A percentile compares a stretch with the other conserved stretches of the same genome.
These are phyloP conservation scores for Dothistroma septosporum DNA, from an alignment of 2,329 filamentous ascomycete species.

Conservation along the genomic window DNA sequence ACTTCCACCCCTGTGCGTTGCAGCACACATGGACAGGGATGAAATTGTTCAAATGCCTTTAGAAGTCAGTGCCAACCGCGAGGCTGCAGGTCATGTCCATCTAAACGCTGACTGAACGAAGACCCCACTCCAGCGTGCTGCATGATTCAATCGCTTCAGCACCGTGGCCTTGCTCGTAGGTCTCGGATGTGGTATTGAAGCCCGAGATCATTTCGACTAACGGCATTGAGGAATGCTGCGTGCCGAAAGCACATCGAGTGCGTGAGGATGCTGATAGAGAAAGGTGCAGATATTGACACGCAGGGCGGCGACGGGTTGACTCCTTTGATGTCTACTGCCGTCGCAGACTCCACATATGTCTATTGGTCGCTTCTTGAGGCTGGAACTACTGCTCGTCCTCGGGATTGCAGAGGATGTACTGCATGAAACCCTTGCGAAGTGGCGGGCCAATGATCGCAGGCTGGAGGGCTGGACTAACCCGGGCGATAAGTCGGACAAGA, in stretches of 20 bases:
- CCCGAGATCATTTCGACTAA: not conserved
- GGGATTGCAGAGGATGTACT: not conserved
- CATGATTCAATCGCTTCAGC: not conserved
- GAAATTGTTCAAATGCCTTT: constrained; percentile 2
- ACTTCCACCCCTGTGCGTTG: constrained; percentile 2
- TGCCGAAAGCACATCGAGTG: not conserved
- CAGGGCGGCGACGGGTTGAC: not conserved
- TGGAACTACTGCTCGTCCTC: not conserved
- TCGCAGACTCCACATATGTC: not conserved
- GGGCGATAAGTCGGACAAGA: not conserved
- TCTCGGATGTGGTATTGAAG: not conserved
- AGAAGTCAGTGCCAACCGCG: constrained; percentile 4
- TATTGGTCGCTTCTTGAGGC: not conserved
- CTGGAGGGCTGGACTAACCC: not conserved
- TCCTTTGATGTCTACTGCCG: not conserved
- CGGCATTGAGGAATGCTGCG: not conserved
- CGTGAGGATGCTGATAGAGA: not conserved
- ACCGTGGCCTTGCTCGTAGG: not conserved
- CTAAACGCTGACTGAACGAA: not conserved
- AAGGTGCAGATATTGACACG: not conserved
- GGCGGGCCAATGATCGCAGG: not conserved
- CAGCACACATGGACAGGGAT: constrained; percentile 2
- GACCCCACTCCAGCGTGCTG: not conserved
- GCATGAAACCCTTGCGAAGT: not conserved
- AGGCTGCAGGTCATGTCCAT: not conserved